Base-by-base conservation (phyloP, 176 grass and related monocot genomes). In the Carex parvula region DNA sequence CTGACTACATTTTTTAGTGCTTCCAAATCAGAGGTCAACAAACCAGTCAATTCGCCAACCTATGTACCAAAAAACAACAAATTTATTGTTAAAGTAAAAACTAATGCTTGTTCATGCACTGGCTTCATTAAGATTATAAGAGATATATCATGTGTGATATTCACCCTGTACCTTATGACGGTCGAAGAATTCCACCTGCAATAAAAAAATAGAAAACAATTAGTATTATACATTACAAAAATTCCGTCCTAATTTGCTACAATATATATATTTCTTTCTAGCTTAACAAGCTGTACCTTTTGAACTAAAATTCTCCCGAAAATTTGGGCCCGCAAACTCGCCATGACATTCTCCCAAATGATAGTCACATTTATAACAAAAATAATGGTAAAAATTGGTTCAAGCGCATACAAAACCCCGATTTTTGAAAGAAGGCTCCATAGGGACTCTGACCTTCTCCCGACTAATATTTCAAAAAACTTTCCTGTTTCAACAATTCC, bases 181-280 rank as follows among this genome's bases (percentile, higher is more conserved):
- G 85, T 98, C 95, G 60, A 98, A 98, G 86, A 98, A 98, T 73
- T 94, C 91, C 87, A 98, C 90, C 95, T 98, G 90, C 76, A 91
- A 81, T 86, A 90, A 37, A 44, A n/a, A 41, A 71, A 64, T 69
- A 39, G 39, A 72, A 5, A 60, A 48, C 15, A 37, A 84, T 84
- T 90, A 60, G 46, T 66, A 53, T 81, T 42, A 53, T 54, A 83
- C 14, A 41, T 50, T 50, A 83, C 3, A 54, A 78, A 30, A 60
- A 74, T 14, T 32, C 10, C 0, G n/a, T 62, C 11, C 20, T 10
- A 22, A 32, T 65, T 65, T 65, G 24, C 12, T 12, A 12, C 14
- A 6, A 26, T n/a, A 30, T 29, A 32, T 32, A 8, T 44, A 44
- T 14, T 65, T 32, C 57, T 17, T 65, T 58, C n/a, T 39, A 53